Base-by-base conservation (phyloP, 2,329 filamentous ascomycete species). In the Orbilia blumenaviensis region DNA sequence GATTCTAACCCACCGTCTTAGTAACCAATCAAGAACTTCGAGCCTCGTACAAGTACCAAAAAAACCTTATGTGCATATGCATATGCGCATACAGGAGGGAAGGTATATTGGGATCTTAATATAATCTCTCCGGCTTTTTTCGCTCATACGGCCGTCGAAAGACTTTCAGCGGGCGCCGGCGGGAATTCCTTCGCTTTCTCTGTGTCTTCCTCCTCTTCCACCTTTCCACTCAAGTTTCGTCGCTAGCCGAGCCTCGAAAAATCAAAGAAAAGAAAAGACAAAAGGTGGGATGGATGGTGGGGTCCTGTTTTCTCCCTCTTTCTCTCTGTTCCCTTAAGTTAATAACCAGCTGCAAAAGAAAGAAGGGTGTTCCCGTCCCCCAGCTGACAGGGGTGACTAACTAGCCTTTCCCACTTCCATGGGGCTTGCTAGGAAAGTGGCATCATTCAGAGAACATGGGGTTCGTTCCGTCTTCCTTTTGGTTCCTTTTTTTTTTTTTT, bases 251-350 rank as follows among this genome's bases (percentile, higher is more conserved):
- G 29, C 23, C 21, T 21, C 1, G 4, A 14, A 36, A 23, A 23
- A 38, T 5, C n/a, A n/a, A 41, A 52, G 36, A 71, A 46, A 23
- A 16, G 10, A 23, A 29, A 16, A 23, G 21, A 38, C 32, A 38
- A 48, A 72, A 50, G 48, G 67, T 72, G 67, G 67, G 67, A 72
- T 72, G 67, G 67, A 72, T 72, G 67, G 67, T 72, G 67, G 67
- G 67, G 67, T 58, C 38, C 46, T 29, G 23, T 34, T 23, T 21
- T 46, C 34, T 21, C 18, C n/a, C n/a, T n/a, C n/a, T n/a, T n/a
- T n/a, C n/a, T n/a, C n/a, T n/a, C n/a, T n/a, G n/a, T 52, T 48
- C 27, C 6, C 64, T 60, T 60, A 54, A 62, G 23, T n/a, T n/a
- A n/a, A n/a, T n/a, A n/a, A n/a, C n/a, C n/a, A 69, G 66, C 66